A percentile compares a stretch with the other conserved stretches of the same genome.
Conservation (phyloP, 2,329 filamentous ascomycete genomes). For the Aureobasidium melanogenum region DNA sequence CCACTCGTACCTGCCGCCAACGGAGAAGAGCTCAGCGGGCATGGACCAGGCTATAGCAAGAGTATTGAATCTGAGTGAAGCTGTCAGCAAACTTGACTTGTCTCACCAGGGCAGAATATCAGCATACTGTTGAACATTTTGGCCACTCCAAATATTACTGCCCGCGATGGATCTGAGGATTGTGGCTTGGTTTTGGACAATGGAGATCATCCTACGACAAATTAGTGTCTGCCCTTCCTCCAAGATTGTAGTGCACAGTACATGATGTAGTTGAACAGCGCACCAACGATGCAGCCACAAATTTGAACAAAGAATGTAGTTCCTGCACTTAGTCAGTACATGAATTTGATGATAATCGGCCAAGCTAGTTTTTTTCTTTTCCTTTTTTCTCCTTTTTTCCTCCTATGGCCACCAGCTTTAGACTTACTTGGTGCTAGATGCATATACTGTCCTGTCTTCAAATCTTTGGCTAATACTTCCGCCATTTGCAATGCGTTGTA, state of each 20-base stretch:
- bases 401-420: slow-evolving; percentile 23
- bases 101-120: too few relatives aligned
- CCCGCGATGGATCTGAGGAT: slow-evolving; percentile 35
- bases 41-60: slow-evolving; percentile 33
- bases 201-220: slow-evolving; percentile 23
- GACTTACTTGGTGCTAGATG: slow-evolving; percentile 26
- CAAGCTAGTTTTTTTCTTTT: background rate
- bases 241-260: slow-evolving; percentile 19
- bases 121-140: slow-evolving; percentile 35
- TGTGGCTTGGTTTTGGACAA: slow-evolving; percentile 35
- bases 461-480: slow-evolving; percentile 24
- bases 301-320: slow-evolving; percentile 38
- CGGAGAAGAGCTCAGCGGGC: slow-evolving; percentile 36
- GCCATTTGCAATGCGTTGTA: slow-evolving; percentile 26
- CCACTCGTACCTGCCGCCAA: slow-evolving; percentile 27
- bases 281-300: slow-evolving; percentile 33
- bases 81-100: background rate
- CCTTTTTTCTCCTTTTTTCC: too few relatives aligned
- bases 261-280: slow-evolving; percentile 39
- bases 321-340: background rate
- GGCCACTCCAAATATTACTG: slow-evolving; percentile 41
- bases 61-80: slow-evolving; percentile 28
- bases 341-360: too few relatives aligned
- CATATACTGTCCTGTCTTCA: slow-evolving; percentile 30
- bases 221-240: background rate